Conservation (phyloP, 441 rosid species). For the Metrosideros polymorpha region DNA sequence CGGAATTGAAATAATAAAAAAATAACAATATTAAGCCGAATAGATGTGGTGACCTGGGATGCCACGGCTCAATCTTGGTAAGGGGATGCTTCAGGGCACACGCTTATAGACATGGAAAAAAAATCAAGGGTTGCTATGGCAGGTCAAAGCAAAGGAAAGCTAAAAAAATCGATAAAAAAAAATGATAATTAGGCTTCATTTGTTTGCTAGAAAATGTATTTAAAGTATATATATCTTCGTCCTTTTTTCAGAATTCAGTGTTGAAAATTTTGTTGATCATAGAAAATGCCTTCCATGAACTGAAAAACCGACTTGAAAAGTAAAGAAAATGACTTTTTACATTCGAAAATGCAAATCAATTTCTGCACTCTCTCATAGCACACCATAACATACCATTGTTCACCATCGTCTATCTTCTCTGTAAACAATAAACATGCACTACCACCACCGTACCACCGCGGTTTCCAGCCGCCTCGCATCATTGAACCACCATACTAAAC, state of each 20-base stretch:
- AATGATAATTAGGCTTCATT: too few relatives aligned
- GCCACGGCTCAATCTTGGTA: too few relatives aligned
- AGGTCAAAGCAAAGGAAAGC: too few relatives aligned
- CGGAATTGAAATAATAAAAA: too few relatives aligned
- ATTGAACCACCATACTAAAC: neutral
- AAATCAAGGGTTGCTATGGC: too few relatives aligned
- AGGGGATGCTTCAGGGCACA: too few relatives aligned
- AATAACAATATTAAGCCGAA: too few relatives aligned
- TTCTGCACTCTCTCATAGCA: neutral
- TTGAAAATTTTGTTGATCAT: neutral
- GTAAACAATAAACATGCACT: neutral
- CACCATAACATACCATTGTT: neutral
- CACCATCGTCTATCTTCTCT: neutral
- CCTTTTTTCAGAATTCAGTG: neutral
- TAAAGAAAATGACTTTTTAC: neutral
- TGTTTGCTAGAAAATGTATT: too few relatives aligned
- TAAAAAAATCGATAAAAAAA: too few relatives aligned
- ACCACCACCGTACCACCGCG: neutral
- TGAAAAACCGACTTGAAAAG: neutral
- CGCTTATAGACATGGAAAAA: too few relatives aligned
- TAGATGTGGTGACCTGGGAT: too few relatives aligned
- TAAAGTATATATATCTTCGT: too few relatives aligned
- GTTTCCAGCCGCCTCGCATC: neutral
- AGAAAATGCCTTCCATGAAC: neutral
- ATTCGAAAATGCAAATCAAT: neutral